Conservation (phyloP, 2,329 filamentous ascomycete species). For the Dothidotthia symphoricarpi region DNA sequence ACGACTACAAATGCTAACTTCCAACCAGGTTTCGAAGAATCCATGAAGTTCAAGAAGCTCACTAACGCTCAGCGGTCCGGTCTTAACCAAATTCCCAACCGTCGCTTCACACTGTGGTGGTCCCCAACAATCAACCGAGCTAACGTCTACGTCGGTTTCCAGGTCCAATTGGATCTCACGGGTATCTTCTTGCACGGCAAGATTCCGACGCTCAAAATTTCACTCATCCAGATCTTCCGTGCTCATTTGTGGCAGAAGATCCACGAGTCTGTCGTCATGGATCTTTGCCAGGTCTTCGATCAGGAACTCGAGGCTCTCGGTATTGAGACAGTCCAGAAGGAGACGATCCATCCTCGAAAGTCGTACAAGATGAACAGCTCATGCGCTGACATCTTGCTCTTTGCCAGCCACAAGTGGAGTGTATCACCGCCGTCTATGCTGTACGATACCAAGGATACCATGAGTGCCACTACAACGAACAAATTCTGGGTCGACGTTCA, state of each 20-base stretch:
- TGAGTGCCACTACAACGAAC: constrained; percentile 91
- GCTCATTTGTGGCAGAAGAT: constrained; percentile 99
- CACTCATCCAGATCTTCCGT: constrained; percentile 97
- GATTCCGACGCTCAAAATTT: constrained; percentile 97
- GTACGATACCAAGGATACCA: constrained; percentile 94
- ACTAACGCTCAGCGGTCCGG: constrained; percentile 96
- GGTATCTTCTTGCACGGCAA: constrained; percentile 99
- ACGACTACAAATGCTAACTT: constrained; percentile 4
- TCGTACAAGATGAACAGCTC: constrained; percentile 99
- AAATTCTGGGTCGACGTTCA: constrained; percentile 99
- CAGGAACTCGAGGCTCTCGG: constrained; percentile 93
- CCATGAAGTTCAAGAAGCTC: constrained; percentile 98
- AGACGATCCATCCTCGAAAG: constrained; percentile 98
- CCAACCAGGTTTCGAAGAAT: constrained; percentile 40
- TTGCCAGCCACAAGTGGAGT: constrained; percentile 98
- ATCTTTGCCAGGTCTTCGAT: constrained; percentile 96
- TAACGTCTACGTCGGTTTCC: constrained; percentile 99
- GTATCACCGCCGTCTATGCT: constrained; percentile 89
- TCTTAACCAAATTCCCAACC: constrained; percentile 97
- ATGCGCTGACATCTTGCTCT: constrained; percentile 93
- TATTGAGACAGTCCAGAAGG: constrained; percentile 97
- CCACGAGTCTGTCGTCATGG: constrained; percentile 98
- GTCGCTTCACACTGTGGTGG: constrained; percentile 99
- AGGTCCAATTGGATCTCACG: constrained; percentile 94
- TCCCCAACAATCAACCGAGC: constrained; percentile 85